Evolutionary conservation across 2,329 filamentous ascomycete species (phyloP), one percentile per base, ranked within the genome.

Genomic region (Fonsecaea monophora): DNA sequence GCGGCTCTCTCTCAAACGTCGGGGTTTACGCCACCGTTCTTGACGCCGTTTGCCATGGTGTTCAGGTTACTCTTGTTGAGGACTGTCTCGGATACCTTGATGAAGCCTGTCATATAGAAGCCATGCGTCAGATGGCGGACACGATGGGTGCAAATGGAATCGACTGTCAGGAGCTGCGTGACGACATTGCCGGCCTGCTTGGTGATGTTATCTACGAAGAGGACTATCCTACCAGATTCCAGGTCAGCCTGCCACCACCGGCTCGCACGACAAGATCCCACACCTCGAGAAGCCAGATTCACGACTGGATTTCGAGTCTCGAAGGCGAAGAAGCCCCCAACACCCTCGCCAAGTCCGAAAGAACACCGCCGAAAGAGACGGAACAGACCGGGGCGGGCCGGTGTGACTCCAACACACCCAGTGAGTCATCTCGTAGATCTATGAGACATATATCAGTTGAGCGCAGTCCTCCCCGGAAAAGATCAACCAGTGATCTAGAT

Each of bases 11-110:
- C 57, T 92, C 90, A 53, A 97, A 98, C 74, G 83, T 96, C 40
- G 94, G 93, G 37, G 89, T 98, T 55, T 93, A 95, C 75, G 94
- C 95, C 7, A 97, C 94, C 0, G 93, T 93, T 3, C 84, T 96
- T 69, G 95, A 97, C 75, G 95, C 94, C 10, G 94, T 92, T 1
- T 87, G 90, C 21, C 91, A 97, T 77, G 95, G 94, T 4, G 89
- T 96, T 74, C 84, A 87, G n/a, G 92, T 97, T 74, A 95, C 91
- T 4, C 82, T 98, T 12, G 82, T 98, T 45, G 89, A 95, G 60
- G 93, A 98, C 76, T 97, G 94, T 77, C 87, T 96, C 63, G 94
- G 93, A 10, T 97, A 90, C 74, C 87, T 92, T 55, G 88, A 83
- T 72, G 86, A 88, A 65, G 78, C 82, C 18, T 87, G 92, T 53